Base-by-base conservation (phyloP, 441 rosid genomes). In the Corymbia calophylla region DNA sequence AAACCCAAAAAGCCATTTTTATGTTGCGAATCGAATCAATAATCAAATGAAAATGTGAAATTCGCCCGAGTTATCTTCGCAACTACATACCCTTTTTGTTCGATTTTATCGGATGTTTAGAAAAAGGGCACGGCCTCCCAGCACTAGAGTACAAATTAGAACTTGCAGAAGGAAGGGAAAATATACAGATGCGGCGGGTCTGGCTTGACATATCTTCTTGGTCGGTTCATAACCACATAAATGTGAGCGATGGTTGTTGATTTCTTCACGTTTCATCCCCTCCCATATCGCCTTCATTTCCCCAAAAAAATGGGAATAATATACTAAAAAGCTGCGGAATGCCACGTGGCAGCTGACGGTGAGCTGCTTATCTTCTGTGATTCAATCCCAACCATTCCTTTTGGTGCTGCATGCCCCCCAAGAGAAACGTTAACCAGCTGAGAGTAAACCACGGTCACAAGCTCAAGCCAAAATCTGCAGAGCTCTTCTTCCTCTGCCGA, bases 341-440 rank as follows among this genome's bases (percentile, higher is more conserved):
- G 70, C 64, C 90, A 89, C 90, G 90, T 86, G 90, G 84, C 90
- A 70, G 19, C 62, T 53, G 70, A 8, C 51, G 10, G 88, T 54
- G 58, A 19, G 47, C 88, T 56, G 90, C 87, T 87, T 89, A 77
- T 77, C 84, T 44, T 77, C 51, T 44, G 51, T 8, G n/a, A 23
- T 44, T 6, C 84, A 23, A 77, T 77, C 51, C 84, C 51, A 77
- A 29, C 84, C 84, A 23, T 77, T 39, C 84, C 84, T 77, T 29
- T 21, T 21, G 77, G 51, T 10, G n/a, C 35, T 7, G n/a, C 84
- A 12, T 7, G 17, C 29, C 84, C 84, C 84, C 12, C 51, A 23
- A 25, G 47, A n/a, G 39, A 6, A 2, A 44, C n/a, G 84, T 77
- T 77, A 77, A 44, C n/a, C 84, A 21, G 7, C 49, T 0, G 49